Base-by-base conservation (phyloP, 176 grass and related monocot genomes). In the Oryza rufipogon region DNA sequence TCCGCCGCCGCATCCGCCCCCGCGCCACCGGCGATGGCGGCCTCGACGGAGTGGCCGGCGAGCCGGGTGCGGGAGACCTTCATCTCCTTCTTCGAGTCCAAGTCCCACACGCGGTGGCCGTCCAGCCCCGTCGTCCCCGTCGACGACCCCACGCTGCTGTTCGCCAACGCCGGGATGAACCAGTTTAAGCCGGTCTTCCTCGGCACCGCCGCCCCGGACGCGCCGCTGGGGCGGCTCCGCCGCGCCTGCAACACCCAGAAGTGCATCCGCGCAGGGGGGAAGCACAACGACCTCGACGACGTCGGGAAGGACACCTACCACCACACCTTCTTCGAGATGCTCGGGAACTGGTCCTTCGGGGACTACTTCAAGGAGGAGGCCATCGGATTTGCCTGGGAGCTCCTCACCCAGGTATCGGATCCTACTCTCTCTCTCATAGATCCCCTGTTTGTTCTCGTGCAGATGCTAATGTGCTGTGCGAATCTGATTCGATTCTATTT, bases 251-350 rank as follows among this genome's bases (percentile, higher is more conserved):
- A 99, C 86, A 96, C 91, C 49, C 91, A 99, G 81, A 99, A 99
- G 84, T 99, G 93, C 88, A 99, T 99, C 73, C 91, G 93, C 54
- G 96, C 96, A 44, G 96, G 93, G 11, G 93, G 93, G 25, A 96
- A 99, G 93, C 93, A 99, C 78, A 99, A 99, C 88, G 96, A 99
- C 54, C 90, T 99, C n/a, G 93, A 99, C 82, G 96, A 99, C 66
- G 96, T 99, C 7, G 96, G 96, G 4, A 99, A 99, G 81, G 96
- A 99, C 80, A 99, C 93, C 7, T 99, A 99, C 78, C 96, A 99
- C 74, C 96, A 96, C 68, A 99, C 96, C 68, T 99, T 96, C 86
- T 99, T 99, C 60, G 96, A 99, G 81, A 99, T 99, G 96, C 91
- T 99, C 0, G 93, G 96, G 19, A 99, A 94, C 69, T 99, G 93